Evolutionary conservation across 169 alveolate genomes (phyloP).

Genomic region (Condylostoma magnum): DNA sequence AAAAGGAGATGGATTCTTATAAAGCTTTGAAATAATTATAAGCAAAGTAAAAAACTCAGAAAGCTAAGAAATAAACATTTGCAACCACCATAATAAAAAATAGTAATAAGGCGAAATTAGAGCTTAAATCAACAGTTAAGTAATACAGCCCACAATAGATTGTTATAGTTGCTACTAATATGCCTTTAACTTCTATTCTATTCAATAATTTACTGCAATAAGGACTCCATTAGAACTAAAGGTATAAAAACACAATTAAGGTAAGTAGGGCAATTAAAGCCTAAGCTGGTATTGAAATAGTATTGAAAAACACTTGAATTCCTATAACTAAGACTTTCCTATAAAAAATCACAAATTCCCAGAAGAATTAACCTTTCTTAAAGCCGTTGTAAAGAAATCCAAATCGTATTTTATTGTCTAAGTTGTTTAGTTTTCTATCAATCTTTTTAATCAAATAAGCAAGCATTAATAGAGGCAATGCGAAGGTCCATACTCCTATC

Average conservation of each 20-base stretch:
- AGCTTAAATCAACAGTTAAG: conserved; percentile 6
- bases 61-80: too few relatives aligned
- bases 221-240: conserved; percentile 33
- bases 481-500: neutral
- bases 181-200: conserved; percentile 30
- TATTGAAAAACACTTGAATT: neutral
- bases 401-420: neutral
- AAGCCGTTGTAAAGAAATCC: conserved; percentile 28
- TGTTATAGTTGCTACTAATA: conserved; percentile 31
- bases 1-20: too few relatives aligned
- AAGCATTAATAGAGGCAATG: neutral
- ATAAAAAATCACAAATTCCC: conserved; percentile 30
- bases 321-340: neutral
- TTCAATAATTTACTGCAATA: conserved; percentile 23
- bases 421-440: neutral
- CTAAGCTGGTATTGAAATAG: neutral
- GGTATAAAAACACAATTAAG: conserved; percentile 9
- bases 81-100: too few relatives aligned
- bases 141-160: conserved; percentile 45
- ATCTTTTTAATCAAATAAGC: neutral
- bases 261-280: conserved; percentile 17
- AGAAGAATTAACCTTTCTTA: neutral
- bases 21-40: too few relatives aligned
- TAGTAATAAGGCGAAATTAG: too few relatives aligned
- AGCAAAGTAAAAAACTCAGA: too few relatives aligned